phyloP scores from a whole-genome alignment of 768 basidiomycete species.

The Leccinum sublutescens region DNA sequence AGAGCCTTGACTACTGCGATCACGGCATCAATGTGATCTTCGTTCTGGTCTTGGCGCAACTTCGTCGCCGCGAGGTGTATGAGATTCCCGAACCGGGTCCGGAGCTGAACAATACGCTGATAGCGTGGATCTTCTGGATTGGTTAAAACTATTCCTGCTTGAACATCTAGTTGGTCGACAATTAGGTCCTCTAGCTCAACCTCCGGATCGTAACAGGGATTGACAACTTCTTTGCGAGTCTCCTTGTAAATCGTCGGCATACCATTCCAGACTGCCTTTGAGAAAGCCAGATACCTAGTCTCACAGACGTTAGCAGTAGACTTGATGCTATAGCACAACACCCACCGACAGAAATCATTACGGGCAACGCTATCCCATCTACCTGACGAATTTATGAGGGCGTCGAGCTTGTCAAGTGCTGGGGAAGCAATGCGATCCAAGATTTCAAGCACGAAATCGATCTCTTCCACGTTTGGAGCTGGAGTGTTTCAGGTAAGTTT shows the following conservation, averaged over 20 bases:
- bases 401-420: slow-evolving; percentile 64
- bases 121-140: slow-evolving; percentile 76
- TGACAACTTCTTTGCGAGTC: slow-evolving; percentile 53
- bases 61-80: slow-evolving; percentile 65
- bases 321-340: slow-evolving; percentile 1
- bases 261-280: slow-evolving; percentile 75
- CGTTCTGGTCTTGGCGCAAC: slow-evolving; percentile 57
- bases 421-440: slow-evolving; percentile 67
- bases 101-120: slow-evolving; percentile 55
- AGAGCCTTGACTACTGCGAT: slow-evolving; percentile 69
- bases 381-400: slow-evolving; percentile 48
- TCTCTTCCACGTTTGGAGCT: slow-evolving; percentile 53
- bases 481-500: slow-evolving; percentile 30
- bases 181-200: slow-evolving; percentile 70
- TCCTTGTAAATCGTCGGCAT: slow-evolving; percentile 67
- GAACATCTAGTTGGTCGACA: slow-evolving; percentile 61
- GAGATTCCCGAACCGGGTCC: slow-evolving; percentile 63
- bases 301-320: slow-evolving; percentile 3
- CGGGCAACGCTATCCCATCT: slow-evolving; percentile 66
- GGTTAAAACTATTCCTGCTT: slow-evolving; percentile 71
- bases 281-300: slow-evolving; percentile 63
- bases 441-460: slow-evolving; percentile 77
- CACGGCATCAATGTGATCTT: slow-evolving; percentile 87
- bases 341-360: slow-evolving; percentile 83
- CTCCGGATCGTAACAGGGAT: slow-evolving; percentile 58